Base-by-base conservation (phyloP, 495 filamentous ascomycete species). In the Cenococcum geophilum region DNA sequence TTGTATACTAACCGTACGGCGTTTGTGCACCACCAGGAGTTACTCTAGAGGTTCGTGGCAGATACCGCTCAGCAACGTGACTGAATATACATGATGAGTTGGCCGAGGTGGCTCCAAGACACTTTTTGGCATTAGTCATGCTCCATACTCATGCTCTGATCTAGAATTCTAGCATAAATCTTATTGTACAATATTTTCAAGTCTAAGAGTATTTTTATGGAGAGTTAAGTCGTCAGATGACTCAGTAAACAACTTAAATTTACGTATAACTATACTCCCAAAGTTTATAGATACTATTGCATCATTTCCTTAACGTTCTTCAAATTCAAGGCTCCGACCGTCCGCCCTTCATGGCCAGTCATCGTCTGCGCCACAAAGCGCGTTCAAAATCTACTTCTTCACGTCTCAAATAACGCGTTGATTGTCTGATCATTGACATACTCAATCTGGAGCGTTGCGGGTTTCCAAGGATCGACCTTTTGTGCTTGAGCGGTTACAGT, bases 331-430 rank as follows among this genome's bases (percentile, higher is more conserved):
- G 76, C 79, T 56, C 78, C 76, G 16, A 78, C 72, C 32, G 57
- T 73, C 8, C 66, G 43, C 8, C 60, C 74, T 32, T 68, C 60
- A 21, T 75, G 68, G 0, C 77, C 78, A 21, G 72, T 71, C 72
- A 78, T 77, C 0, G 73, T 77, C 68, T 79, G 74, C 0, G 77
- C 77, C 72, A 76, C 72, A 77, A 1, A 83, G 62, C 45, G 77
- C 74, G 67, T 83, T 83, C 54, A 79, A 76, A 48, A 83, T 78
- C 5, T 78, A 71, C 66, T 83, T 79, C 68, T 83, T 79, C 0
- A 76, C 77, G 0, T 78, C 59, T 78, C 75, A 55, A 82, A 79
- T 57, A 81, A 57, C 1, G 72, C 72, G 63, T 80, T 76, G 52
- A 82, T 79, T 0, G 74, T 78, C 20, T 72, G 54, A 62, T 82